These are phyloP conservation scores for Phellinidium pouzarii DNA, from an alignment of 1,284 basidiomycete species.

Conservation along the genomic window DNA sequence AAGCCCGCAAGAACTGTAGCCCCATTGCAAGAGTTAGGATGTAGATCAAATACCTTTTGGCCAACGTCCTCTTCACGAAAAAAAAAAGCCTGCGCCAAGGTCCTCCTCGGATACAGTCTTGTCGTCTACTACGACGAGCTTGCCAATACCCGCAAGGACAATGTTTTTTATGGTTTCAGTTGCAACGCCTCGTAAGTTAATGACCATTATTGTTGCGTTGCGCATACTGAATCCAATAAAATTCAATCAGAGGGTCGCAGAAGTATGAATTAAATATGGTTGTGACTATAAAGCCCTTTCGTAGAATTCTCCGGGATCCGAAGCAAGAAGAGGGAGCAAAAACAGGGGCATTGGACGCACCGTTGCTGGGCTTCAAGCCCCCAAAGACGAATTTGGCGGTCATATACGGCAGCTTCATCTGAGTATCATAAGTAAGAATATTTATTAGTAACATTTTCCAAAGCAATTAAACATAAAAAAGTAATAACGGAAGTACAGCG, in stretches of 20 bases:
- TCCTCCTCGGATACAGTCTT: slow-evolving; percentile 68
- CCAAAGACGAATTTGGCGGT: slow-evolving; percentile 97
- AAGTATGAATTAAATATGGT: background rate
- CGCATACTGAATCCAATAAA: slow-evolving; percentile 64
- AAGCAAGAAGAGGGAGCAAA: slow-evolving; percentile 12
- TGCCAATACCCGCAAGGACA: slow-evolving; percentile 72
- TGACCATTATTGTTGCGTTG: slow-evolving; percentile 84
- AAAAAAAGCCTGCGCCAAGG: slow-evolving; percentile 88
- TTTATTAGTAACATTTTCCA: background rate
- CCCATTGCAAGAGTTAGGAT: background rate
- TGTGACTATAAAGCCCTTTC: slow-evolving; percentile 16
- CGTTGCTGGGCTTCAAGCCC: slow-evolving; percentile 95
- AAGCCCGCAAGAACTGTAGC: slow-evolving; percentile 16
- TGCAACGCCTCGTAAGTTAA: slow-evolving; percentile 78
- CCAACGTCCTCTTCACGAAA: slow-evolving; percentile 91
- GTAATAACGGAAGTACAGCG: background rate
- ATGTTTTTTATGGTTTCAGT: slow-evolving; percentile 98
- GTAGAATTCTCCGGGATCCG: slow-evolving; percentile 6
- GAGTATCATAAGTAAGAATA: slow-evolving; percentile 7
- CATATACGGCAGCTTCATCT: slow-evolving; percentile 88
- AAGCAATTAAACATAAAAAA: slow-evolving; percentile 5
- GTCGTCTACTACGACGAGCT: slow-evolving; percentile 59
- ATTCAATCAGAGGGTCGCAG: slow-evolving; percentile 12
- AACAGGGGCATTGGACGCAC: slow-evolving; percentile 34
- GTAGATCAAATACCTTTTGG: slow-evolving; percentile 57